Conservation (phyloP, 768 basidiomycete species). For the Kwoniella shandongensis region DNA sequence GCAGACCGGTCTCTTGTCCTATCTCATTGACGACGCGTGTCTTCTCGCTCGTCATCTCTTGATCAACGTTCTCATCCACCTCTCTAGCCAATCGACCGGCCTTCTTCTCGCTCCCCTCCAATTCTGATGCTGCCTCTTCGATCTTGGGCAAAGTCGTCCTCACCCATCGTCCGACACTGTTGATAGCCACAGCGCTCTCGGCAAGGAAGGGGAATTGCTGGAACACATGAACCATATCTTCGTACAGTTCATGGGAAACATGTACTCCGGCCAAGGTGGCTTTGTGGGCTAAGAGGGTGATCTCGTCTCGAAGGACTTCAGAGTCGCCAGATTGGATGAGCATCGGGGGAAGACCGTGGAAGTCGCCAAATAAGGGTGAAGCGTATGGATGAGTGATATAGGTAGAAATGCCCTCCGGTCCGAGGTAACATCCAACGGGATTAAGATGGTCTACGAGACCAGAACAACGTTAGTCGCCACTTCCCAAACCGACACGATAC, state of each 20-base stretch:
- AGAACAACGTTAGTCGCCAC: background rate
- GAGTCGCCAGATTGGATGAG: conserved; percentile 90
- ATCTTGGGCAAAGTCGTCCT: conserved; percentile 37
- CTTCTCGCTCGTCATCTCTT: conserved; percentile 11
- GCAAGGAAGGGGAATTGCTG: conserved; percentile 70
- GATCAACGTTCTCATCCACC: conserved; percentile 1
- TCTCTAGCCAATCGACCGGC: conserved; percentile 16
- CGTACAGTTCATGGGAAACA: conserved; percentile 82
- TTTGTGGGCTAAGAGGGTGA: conserved; percentile 87
- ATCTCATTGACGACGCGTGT: conserved; percentile 13
- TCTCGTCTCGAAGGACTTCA: conserved; percentile 93
- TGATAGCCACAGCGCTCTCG: conserved; percentile 43
- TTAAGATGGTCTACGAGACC: conserved; percentile 72
- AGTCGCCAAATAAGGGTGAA: conserved; percentile 85
- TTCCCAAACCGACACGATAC: background rate
- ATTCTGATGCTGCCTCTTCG: conserved; percentile 16
- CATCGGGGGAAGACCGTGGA: conserved; percentile 79
- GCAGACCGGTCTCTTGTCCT: conserved; percentile 11
- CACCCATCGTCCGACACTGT: conserved; percentile 43
- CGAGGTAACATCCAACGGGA: conserved; percentile 90
- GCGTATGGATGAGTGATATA: conserved; percentile 96
- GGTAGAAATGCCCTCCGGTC: conserved; percentile 62
- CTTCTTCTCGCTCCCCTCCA: conserved; percentile 9
- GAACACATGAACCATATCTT: conserved; percentile 93
- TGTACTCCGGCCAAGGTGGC: conserved; percentile 81